phyloP scores from a whole-genome alignment of 2,329 filamentous ascomycete genomes.

The Coniella vitis region DNA sequence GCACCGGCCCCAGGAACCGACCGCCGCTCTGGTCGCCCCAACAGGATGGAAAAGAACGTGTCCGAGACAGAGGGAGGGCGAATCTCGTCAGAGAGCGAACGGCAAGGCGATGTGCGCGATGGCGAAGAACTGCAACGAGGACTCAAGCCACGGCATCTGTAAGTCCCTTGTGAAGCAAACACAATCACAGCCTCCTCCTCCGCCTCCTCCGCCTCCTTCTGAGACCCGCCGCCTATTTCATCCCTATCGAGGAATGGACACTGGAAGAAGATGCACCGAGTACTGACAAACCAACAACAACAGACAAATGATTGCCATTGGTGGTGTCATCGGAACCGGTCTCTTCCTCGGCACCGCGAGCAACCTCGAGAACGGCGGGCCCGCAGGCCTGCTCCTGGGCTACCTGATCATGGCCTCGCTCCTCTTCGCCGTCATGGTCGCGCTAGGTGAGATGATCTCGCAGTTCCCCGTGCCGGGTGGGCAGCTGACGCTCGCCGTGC shows the following conservation, averaged over 20 bases:
- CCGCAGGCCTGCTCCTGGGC: conserved; percentile 4
- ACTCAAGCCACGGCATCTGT: conserved; percentile 1
- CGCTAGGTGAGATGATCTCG: conserved; percentile 14
- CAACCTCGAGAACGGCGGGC: conserved; percentile 10
- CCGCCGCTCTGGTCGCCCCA: too few relatives aligned
- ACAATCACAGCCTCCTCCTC: background rate
- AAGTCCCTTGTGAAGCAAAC: background rate
- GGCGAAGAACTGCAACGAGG: background rate
- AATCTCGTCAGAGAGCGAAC: too few relatives aligned
- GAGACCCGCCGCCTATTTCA: too few relatives aligned
- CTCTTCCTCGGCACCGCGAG: conserved; percentile 12
- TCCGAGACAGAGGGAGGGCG: too few relatives aligned
- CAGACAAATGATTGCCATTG: conserved; percentile 14
- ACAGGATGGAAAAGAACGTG: too few relatives aligned
- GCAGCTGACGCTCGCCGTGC: conserved; percentile 11
- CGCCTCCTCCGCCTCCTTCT: background rate
- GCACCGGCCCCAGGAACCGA: too few relatives aligned
- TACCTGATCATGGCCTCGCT: conserved; percentile 15
- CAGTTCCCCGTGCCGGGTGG: conserved; percentile 13
- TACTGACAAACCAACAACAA: too few relatives aligned
- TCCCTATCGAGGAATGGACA: too few relatives aligned
- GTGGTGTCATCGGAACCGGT: conserved; percentile 14
- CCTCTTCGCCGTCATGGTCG: conserved; percentile 18
- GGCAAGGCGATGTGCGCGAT: background rate
- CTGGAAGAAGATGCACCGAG: too few relatives aligned